These are phyloP conservation scores for Aspergillus novofumigatus DNA, from an alignment of 2,329 filamentous ascomycete species.

Conservation along the genomic window DNA sequence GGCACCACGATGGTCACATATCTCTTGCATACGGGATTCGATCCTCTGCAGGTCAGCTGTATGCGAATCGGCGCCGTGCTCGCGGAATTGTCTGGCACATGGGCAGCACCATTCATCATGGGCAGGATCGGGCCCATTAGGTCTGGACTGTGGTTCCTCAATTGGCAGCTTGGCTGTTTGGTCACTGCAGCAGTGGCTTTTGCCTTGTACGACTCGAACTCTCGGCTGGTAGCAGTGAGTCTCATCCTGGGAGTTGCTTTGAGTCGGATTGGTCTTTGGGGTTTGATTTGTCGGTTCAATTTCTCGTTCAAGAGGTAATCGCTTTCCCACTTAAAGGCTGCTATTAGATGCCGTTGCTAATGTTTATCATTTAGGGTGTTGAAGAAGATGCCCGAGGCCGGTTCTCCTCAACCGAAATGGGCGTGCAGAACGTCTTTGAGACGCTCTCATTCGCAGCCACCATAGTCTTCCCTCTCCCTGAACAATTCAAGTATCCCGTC, in stretches of 20 bases:
- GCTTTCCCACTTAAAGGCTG: not conserved
- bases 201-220: conserved; percentile 28
- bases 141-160: conserved; percentile 67
- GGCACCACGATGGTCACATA: conserved; percentile 54
- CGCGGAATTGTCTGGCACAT: conserved; percentile 53
- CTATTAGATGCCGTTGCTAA: not conserved
- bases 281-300: conserved; percentile 58
- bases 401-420: conserved; percentile 66
- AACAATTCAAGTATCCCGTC: conserved; percentile 62
- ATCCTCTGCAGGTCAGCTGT: conserved; percentile 44
- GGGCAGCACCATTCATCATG: conserved; percentile 50
- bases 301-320: conserved; percentile 57
- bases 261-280: conserved; percentile 59
- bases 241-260: conserved; percentile 51
- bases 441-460: conserved; percentile 63
- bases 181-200: conserved; percentile 45
- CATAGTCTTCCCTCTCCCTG: conserved; percentile 59
- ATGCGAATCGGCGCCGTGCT: conserved; percentile 46
- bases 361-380: conserved; percentile 44
- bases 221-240: conserved; percentile 40
- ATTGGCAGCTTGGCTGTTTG: conserved; percentile 61
- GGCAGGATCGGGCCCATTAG: conserved; percentile 54
- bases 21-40: conserved; percentile 49
- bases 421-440: conserved; percentile 67
- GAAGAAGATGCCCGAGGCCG: conserved; percentile 55